Evolutionary conservation across 1,139 yeast species (phyloP).

Genomic region (Magnusiomyces magnusii): DNA sequence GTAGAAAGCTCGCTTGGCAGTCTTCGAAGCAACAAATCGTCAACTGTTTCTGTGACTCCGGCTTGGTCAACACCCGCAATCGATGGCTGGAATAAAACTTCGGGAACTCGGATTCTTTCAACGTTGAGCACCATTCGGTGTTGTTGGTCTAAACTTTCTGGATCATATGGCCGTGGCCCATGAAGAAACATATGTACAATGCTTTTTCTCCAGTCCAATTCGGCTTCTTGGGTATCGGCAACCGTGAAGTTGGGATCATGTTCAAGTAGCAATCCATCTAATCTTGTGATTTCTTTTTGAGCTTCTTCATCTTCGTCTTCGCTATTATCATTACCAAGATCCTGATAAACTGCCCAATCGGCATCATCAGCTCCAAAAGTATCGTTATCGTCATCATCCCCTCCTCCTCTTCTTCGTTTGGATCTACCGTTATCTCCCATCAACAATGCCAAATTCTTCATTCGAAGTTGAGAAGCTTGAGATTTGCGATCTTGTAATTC

Average conservation of each 20-base stretch:
- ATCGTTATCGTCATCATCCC: slow-evolving; percentile 88
- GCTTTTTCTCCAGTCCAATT: slow-evolving; percentile 80
- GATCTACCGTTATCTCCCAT: slow-evolving; percentile 50
- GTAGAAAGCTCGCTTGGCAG: slow-evolving; percentile 46
- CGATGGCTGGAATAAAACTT: slow-evolving; percentile 85
- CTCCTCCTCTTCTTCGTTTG: slow-evolving; percentile 28
- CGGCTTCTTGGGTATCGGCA: slow-evolving; percentile 78
- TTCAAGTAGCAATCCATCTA: slow-evolving; percentile 71
- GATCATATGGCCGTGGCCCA: slow-evolving; percentile 74
- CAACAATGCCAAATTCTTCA: slow-evolving; percentile 83
- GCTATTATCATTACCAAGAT: slow-evolving; percentile 65
- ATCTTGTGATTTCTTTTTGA: slow-evolving; percentile 51
- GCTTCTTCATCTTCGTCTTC: slow-evolving; percentile 70
- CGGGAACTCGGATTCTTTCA: slow-evolving; percentile 90
- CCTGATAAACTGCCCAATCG: slow-evolving; percentile 90
- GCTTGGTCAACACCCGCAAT: slow-evolving; percentile 97
- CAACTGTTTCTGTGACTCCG: slow-evolving; percentile 71
- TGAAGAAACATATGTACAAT: slow-evolving; percentile 74
- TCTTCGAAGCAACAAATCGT: slow-evolving; percentile 56
- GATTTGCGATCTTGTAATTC: slow-evolving; percentile 87
- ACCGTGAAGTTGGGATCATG: slow-evolving; percentile 78
- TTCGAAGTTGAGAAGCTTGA: slow-evolving; percentile 82
- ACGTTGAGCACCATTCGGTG: slow-evolving; percentile 87
- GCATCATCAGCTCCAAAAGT: slow-evolving; percentile 95
- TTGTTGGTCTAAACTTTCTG: slow-evolving; percentile 57